Evolutionary conservation across 139 green algal species (phyloP).

Genomic region (Coelastrella sp.): DNA sequence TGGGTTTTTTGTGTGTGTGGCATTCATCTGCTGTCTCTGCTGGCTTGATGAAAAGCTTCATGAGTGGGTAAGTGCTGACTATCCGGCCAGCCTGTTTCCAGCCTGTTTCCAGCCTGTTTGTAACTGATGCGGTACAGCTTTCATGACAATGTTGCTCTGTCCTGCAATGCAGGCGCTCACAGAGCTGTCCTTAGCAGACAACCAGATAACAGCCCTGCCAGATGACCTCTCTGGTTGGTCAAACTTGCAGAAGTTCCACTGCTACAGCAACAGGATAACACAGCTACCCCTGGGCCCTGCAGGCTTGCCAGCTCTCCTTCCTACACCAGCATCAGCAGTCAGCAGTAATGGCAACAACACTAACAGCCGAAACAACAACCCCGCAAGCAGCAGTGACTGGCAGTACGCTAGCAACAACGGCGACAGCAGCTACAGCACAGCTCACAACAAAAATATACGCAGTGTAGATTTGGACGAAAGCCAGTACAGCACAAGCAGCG

Average conservation of each 20-base stretch:
- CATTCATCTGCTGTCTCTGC: too few relatives aligned
- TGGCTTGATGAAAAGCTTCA: too few relatives aligned
- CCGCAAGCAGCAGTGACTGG: neutral
- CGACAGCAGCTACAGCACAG: conserved; percentile 17
- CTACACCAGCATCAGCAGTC: neutral
- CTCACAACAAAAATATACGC: neutral
- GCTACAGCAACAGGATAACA: conserved; percentile 81
- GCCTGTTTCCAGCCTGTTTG: too few relatives aligned
- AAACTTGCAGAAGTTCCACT: conserved; percentile 71
- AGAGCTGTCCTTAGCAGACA: conserved; percentile 80
- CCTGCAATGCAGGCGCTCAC: conserved; percentile 48
- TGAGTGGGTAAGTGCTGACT: too few relatives aligned
- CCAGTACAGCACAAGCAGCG: neutral
- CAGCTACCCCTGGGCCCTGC: conserved; percentile 55
- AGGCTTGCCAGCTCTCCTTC: conserved; percentile 29
- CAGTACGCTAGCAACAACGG: neutral
- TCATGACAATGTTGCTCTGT: too few relatives aligned
- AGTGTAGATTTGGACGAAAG: conserved; percentile 1
- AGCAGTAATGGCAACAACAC: neutral
- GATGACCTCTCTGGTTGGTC: conserved; percentile 53
- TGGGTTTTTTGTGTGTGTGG: neutral
- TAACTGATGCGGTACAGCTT: too few relatives aligned
- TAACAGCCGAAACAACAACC: neutral
- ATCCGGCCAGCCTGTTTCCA: too few relatives aligned
- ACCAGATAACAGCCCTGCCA: conserved; percentile 65